Evolutionary conservation across 371 early-diverging fungal genomes (phyloP).

Genomic region (Mucor irregularis): DNA sequence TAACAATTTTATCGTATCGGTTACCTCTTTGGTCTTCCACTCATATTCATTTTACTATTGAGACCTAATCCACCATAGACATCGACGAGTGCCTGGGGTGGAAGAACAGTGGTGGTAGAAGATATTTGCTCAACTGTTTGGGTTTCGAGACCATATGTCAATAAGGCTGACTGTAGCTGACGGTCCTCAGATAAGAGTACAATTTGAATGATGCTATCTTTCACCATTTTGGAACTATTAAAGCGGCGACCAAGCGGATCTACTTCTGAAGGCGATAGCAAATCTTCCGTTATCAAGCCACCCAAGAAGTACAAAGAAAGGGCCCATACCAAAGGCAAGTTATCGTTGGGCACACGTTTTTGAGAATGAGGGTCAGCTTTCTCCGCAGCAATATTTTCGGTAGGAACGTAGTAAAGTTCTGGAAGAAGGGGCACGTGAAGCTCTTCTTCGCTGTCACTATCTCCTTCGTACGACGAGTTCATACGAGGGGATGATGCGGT

Average conservation of each 20-base stretch:
- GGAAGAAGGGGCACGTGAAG: conserved; percentile 59
- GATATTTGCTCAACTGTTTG: conserved; percentile 67
- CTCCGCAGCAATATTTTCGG: conserved; percentile 73
- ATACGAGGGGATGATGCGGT: not conserved
- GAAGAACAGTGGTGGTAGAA: conserved; percentile 65
- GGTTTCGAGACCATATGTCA: conserved; percentile 78
- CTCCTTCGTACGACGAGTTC: not conserved
- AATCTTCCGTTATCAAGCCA: conserved; percentile 72
- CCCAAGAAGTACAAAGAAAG: conserved; percentile 82
- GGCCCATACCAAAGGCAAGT: conserved; percentile 90
- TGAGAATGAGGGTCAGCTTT: conserved; percentile 73
- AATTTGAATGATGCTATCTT: conserved; percentile 73
- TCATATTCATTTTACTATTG: conserved; percentile 75
- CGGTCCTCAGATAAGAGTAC: conserved; percentile 77
- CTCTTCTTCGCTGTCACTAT: not conserved
- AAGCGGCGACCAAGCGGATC: conserved; percentile 84
- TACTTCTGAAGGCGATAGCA: conserved; percentile 76
- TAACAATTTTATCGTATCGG: no score
- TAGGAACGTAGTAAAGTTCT: conserved; percentile 83
- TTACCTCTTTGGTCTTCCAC: conserved; percentile 76
- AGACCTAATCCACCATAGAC: conserved; percentile 74
- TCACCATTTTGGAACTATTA: conserved; percentile 39
- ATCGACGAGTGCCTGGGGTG: conserved; percentile 74
- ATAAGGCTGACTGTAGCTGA: conserved; percentile 64
- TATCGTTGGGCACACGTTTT: conserved; percentile 79